phyloP scores from a whole-genome alignment of 1,284 basidiomycete species.

The Bothia castanella region DNA sequence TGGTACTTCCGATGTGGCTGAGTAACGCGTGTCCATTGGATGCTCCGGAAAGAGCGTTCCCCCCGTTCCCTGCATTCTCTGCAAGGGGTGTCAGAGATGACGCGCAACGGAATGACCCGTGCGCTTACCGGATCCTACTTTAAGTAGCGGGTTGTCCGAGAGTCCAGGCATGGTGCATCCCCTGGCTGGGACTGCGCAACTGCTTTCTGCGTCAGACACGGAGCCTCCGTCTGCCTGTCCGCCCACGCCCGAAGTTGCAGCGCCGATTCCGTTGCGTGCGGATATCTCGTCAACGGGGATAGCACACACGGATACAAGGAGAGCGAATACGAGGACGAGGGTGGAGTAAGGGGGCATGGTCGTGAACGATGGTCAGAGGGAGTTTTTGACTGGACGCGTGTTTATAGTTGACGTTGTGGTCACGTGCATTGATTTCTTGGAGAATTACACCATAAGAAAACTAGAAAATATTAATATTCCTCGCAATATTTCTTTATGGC shows the following conservation, averaged over 20 bases:
- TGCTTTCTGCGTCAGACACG: neutral
- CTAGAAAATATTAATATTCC: too few relatives aligned
- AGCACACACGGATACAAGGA: constrained; percentile 18
- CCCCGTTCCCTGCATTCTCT: constrained; percentile 29
- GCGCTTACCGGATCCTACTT: constrained; percentile 18
- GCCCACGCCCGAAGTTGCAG: constrained; percentile 16
- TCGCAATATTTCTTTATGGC: constrained; percentile 22
- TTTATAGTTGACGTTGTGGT: constrained; percentile 21
- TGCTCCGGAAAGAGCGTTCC: constrained; percentile 25
- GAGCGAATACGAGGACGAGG: constrained; percentile 23
- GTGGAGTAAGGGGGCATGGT: constrained; percentile 29
- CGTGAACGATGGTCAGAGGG: constrained; percentile 9
- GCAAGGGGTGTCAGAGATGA: neutral
- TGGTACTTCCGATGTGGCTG: neutral
- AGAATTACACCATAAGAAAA: constrained; percentile 16
- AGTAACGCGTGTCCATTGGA: constrained; percentile 2
- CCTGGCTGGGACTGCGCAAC: constrained; percentile 5
- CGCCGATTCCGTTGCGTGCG: constrained; percentile 16
- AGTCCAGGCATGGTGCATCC: neutral
- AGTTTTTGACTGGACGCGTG: neutral
- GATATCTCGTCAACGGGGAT: constrained; percentile 29
- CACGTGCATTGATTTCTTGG: constrained; percentile 28
- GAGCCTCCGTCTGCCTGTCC: constrained; percentile 19
- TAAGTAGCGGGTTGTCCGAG: constrained; percentile 10
- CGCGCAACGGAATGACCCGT: neutral